Evolutionary conservation across 1,139 yeast species (phyloP), one percentile per base, ranked within the genome.

Genomic region (Saccharomyces pastorianus): DNA sequence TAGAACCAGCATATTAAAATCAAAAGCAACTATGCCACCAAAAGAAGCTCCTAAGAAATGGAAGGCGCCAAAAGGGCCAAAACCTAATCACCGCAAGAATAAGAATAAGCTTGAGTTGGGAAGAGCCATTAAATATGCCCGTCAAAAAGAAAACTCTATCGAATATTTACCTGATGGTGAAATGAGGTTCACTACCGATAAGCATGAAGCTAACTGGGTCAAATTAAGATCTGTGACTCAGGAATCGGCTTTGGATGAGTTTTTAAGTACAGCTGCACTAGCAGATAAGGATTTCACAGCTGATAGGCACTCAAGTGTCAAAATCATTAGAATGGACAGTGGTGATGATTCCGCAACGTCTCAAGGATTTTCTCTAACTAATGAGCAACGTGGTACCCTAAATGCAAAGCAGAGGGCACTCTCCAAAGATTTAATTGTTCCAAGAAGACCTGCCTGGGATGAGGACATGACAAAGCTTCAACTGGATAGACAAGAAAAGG

Each of bases 241-340:
- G 65, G 98, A 95, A 70, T 83, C 88, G 62, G 85, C 97, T 0
- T 74, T 95, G 60, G 99, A 95, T 71, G 99, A 93, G 72, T 91
- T 95, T 71, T 79, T 95, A 66, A 86, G 83, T 66, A 91, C 98
- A 9, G 99, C 99, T 0, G 95, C 88, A 69, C 78, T 95, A 60
- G 97, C 98, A 1, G 96, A 90, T 67, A 90, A 95, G 20, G 99
- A 93, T 74, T 93, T 95, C 72, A 84, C 96, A 6, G 96, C 99
- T 3, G 97, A 91, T 61, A 83, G 86, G 65, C 80, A 83, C 55
- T 83, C 86, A 53, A 89, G 86, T 64, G 93, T 93, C 57, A 86
- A 86, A 67, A 89, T 95, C 64, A 85, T 93, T 61, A 82, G 84
- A 67, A 83, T 85, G 57, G 89, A 88, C 51, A 80, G 80, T 65